Base-by-base conservation (phyloP, 192 early-diverging fungal species). In the Funneliformis geosporum region DNA sequence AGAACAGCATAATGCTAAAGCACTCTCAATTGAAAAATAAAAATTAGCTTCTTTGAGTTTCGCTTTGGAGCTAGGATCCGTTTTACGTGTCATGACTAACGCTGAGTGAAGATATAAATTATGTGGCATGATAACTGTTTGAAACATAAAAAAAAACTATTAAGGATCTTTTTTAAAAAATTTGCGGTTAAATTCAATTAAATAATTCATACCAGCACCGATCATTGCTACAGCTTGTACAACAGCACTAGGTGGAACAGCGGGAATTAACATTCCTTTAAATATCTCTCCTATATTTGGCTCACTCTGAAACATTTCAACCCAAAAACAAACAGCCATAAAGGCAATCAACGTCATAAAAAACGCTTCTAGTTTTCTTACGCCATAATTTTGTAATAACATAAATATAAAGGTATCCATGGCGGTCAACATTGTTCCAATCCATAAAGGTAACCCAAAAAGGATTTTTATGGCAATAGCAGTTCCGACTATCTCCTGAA, bases 401-500 rank as follows among this genome's bases (percentile, higher is more conserved):
- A 97, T 87, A 38, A 96, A 90, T 4, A 93, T 74, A 60, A 96
- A 90, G n/a, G 94, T 94, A 79, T 96, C 93, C 7, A 90, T 68
- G 1, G 92, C 87, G 0, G 96, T 96, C 39, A 96, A 75, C 46
- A 95, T 81, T 2, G 96, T 91, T 5, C 96, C 96, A 46, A 86
- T 83, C 84, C 89, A 89, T 12, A 97, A 70, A 5, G 89, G 85
- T 0, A 95, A 67, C 4, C 85, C 83, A 75, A 95, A 93, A 46
- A 97, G 80, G 50, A 97, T 86, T 40, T 94, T 91, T 47, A 97
- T 79, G 1, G 93, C 94, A 72, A 97, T 95, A 4, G 95, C 96
- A 8, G 95, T 95, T 12, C 96, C 96, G n/a, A 97, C 91, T 18
- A 96, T 94, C 70, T 93, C 91, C 75, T 93, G 91, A 47, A 93